phyloP scores from a whole-genome alignment of 768 basidiomycete species.

The Candolleomyces eurysporus region DNA sequence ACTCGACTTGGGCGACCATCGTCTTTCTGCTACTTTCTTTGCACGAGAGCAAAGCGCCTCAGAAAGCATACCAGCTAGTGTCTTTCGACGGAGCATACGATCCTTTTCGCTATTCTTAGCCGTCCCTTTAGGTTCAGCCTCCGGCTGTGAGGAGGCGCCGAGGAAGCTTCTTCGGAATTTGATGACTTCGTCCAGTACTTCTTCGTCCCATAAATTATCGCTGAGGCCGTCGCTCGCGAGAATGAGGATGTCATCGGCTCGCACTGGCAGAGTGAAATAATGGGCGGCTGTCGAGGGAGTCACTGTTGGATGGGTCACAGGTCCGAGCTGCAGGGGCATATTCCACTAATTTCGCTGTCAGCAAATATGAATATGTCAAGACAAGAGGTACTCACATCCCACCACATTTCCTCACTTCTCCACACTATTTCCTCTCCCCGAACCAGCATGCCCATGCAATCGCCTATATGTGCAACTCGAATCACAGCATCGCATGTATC shows the following conservation, averaged over 20 bases:
- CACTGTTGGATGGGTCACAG: slow-evolving; percentile 25
- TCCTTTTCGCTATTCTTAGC: slow-evolving; percentile 6
- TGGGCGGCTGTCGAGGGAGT: slow-evolving; percentile 55
- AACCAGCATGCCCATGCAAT: slow-evolving; percentile 86
- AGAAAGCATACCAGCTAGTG: slow-evolving; percentile 67
- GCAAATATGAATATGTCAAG: background rate
- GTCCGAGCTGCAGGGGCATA: slow-evolving; percentile 47
- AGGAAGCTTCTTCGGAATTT: slow-evolving; percentile 41
- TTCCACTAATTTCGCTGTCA: slow-evolving; percentile 27
- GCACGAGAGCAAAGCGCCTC: slow-evolving; percentile 84
- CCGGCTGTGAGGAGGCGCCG: background rate
- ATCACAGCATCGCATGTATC: slow-evolving; percentile 54
- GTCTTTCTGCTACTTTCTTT: slow-evolving; percentile 60
- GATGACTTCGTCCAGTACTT: slow-evolving; percentile 78
- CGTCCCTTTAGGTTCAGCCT: background rate
- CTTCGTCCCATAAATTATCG: slow-evolving; percentile 89
- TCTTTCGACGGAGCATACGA: slow-evolving; percentile 41
- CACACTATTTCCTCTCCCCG: slow-evolving; percentile 77
- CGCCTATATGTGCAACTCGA: slow-evolving; percentile 81
- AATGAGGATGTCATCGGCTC: slow-evolving; percentile 73
- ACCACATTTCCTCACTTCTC: slow-evolving; percentile 93
- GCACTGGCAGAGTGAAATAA: slow-evolving; percentile 66
- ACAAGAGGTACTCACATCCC: slow-evolving; percentile 48
- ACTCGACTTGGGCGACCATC: slow-evolving; percentile 15
- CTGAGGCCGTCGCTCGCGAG: slow-evolving; percentile 79